These are phyloP conservation scores for Psilocybe tampanensis DNA, from an alignment of 768 basidiomycete genomes.

Conservation along the genomic window DNA sequence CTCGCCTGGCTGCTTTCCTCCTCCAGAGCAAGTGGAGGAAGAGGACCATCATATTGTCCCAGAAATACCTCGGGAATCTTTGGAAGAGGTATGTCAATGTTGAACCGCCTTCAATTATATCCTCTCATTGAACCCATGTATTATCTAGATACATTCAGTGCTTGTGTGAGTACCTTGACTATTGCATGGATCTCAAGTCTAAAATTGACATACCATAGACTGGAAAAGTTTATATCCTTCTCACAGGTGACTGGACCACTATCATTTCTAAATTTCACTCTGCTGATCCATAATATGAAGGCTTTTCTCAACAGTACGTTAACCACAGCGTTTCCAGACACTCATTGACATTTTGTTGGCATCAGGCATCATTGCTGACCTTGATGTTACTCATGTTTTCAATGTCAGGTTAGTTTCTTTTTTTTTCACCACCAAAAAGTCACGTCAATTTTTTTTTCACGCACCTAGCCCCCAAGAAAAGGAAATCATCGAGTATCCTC, in stretches of 20 bases:
- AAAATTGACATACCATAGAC: constrained; percentile 15
- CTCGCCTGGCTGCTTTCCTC: constrained; percentile 53
- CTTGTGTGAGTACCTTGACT: constrained; percentile 49
- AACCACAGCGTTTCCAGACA: too few species aligned
- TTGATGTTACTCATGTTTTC: constrained; percentile 48
- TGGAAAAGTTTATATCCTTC: constrained; percentile 50
- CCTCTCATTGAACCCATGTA: neutral
- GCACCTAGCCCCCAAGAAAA: constrained; percentile 45
- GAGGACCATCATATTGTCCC: constrained; percentile 23
- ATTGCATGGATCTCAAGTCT: neutral
- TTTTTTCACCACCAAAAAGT: neutral
- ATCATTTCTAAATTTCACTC: neutral
- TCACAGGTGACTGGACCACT: constrained; percentile 33
- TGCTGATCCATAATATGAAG: constrained; percentile 6
- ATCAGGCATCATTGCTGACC: constrained; percentile 51
- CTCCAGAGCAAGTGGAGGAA: constrained; percentile 25
- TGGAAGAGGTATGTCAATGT: constrained; percentile 45
- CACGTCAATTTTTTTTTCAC: neutral
- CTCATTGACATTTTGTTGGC: neutral
- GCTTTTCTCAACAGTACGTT: constrained; percentile 27
- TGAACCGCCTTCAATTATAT: neutral
- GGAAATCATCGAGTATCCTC: constrained; percentile 57
- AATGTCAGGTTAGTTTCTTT: constrained; percentile 40
- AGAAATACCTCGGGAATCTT: constrained; percentile 44
- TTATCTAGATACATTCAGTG: constrained; percentile 53